These are phyloP conservation scores for Suillus paluster DNA, from an alignment of 768 basidiomycete genomes.

Conservation along the genomic window DNA sequence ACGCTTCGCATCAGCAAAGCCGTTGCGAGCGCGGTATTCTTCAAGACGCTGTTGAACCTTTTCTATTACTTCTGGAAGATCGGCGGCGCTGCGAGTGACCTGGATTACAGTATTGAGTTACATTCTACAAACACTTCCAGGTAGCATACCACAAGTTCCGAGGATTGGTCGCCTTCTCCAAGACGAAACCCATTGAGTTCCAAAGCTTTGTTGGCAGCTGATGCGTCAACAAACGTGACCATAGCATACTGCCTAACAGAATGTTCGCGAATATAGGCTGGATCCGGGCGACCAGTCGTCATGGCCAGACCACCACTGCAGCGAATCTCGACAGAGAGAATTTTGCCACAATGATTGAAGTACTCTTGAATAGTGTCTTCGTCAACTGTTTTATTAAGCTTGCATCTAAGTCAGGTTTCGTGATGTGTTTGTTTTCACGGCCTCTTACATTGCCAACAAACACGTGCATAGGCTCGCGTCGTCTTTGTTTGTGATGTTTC, in stretches of 20 bases:
- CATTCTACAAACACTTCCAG: background rate
- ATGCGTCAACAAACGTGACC: constrained; percentile 45
- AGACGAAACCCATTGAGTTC: constrained; percentile 41
- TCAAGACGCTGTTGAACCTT: constrained; percentile 31
- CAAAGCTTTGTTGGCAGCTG: constrained; percentile 47
- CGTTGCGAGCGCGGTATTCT: constrained; percentile 23
- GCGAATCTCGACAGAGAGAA: constrained; percentile 27
- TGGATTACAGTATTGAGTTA: constrained; percentile 10
- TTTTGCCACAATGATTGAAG: constrained; percentile 30
- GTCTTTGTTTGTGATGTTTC: constrained; percentile 13
- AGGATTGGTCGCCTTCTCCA: constrained; percentile 40
- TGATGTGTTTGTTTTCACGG: background rate
- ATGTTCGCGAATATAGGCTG: constrained; percentile 39
- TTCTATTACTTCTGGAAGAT: constrained; percentile 39
- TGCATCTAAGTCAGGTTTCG: background rate
- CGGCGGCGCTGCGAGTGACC: constrained; percentile 32
- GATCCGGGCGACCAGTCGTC: constrained; percentile 27
- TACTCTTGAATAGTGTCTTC: constrained; percentile 24
- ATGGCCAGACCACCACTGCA: constrained; percentile 38
- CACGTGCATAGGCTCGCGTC: constrained; percentile 30
- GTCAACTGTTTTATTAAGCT: constrained; percentile 15
- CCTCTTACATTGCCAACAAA: constrained; percentile 67
- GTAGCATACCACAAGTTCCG: constrained; percentile 37
- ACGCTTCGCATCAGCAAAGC: constrained; percentile 22
- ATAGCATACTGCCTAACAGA: constrained; percentile 55